Conservation (phyloP, 2,329 filamentous ascomycete species). For the Aaosphaeria arxii region DNA sequence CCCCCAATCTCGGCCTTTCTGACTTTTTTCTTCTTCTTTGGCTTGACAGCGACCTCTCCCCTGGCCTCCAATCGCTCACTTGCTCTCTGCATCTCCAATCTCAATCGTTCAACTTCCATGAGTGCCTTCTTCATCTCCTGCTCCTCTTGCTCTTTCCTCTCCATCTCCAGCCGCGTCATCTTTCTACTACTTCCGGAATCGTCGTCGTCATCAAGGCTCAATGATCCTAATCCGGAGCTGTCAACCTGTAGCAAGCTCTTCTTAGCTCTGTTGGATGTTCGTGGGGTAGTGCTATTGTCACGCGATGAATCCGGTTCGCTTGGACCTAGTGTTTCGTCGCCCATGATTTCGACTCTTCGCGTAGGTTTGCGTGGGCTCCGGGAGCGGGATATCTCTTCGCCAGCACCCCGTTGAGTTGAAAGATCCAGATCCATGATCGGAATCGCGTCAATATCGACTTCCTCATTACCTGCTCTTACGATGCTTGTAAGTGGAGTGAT, state of each 20-base stretch:
- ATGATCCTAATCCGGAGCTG: constrained; percentile 72
- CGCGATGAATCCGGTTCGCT: constrained; percentile 27
- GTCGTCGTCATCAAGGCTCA: constrained; percentile 63
- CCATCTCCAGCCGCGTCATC: constrained; percentile 53
- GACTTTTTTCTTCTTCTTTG: constrained; percentile 55
- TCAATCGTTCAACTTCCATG: constrained; percentile 79
- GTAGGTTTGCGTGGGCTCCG: constrained; percentile 30
- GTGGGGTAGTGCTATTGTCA: constrained; percentile 28
- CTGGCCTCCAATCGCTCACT: constrained; percentile 72
- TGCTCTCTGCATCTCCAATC: constrained; percentile 84
- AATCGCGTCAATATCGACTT: constrained; percentile 89
- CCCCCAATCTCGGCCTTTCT: constrained; percentile 49
- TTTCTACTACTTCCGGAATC: constrained; percentile 21
- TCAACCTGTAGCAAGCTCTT: constrained; percentile 79
- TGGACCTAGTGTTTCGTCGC: constrained; percentile 47
- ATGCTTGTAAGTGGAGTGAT: constrained; percentile 80
- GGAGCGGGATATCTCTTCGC: constrained; percentile 16
- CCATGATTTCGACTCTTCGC: constrained; percentile 43
- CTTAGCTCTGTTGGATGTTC: constrained; percentile 41
- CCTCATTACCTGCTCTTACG: constrained; percentile 58
- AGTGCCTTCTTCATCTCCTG: constrained; percentile 86
- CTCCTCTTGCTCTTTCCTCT: constrained; percentile 71
- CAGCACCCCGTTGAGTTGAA: constrained; percentile 37
- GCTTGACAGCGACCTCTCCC: constrained; percentile 63
- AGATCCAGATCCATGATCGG: constrained; percentile 92